Base-by-base conservation (phyloP, 805 yeast species). In the Hanseniaspora vineae region DNA sequence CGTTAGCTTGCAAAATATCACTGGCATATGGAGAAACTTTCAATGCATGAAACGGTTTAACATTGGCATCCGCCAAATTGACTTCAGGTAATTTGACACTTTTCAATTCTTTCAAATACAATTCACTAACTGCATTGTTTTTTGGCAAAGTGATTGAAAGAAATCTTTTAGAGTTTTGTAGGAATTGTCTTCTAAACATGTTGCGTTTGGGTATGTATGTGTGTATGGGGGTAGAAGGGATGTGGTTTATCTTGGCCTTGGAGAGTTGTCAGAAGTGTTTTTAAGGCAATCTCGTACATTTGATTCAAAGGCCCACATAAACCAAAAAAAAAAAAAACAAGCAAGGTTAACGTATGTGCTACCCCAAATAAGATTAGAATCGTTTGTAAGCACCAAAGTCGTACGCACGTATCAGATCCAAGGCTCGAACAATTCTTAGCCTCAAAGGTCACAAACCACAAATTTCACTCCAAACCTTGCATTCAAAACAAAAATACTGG, bases 61-160 rank as follows among this genome's bases (percentile, higher is more conserved):
- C 90, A 60, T 80, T 87, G 52, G 90, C 81, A 56, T 84, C 95
- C 55, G 76, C 72, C 50, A 84, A 78, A 50, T 83, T 69, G 48
- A 81, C 64, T 51, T 87, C 79, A 50, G 81, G 76, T 64, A 96
- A 89, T 75, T 88, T 87, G 80, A 85, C 89, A 52, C 79, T 78
- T 72, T 81, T 85, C 69, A 92, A 73, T 69, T 89, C 95, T 66
- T 76, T 79, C 62, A 90, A 70, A 73, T 89, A 89, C 58, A 89
- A 76, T 56, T 89, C 96, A 66, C 85, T 76, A 62, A 89, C 67
- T 64, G 84, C 72, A 75, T 89, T 69, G 52, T 56, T 56, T 58
- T 67, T 64, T 42, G 59, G 63, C 52, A 63, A 58, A 31, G 59
- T 53, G 39, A 64, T 51, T 20, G 70, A 60, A 60, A 68, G 67